Evolutionary conservation across 345 rosid species (phyloP).

Genomic region (Eutrema heterophyllum): DNA sequence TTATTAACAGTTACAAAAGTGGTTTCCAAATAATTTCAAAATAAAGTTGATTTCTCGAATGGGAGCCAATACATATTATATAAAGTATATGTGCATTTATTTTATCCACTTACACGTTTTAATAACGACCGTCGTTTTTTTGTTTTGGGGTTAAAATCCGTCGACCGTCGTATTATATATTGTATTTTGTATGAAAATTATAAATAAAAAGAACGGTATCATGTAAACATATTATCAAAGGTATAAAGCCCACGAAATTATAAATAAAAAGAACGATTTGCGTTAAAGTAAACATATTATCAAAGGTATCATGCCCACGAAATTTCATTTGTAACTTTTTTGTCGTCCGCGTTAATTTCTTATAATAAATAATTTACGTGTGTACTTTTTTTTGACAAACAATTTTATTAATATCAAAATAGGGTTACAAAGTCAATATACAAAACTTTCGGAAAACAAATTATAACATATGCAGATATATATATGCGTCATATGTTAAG

Average conservation of each 20-base stretch:
- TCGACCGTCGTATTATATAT: not conserved
- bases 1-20: slow-evolving; percentile 5
- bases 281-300: not conserved
- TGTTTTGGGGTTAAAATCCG: no score
- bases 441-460: no score
- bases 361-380: not conserved
- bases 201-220: not conserved
- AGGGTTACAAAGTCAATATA: no score
- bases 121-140: not conserved
- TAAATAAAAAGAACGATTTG: not conserved
- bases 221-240: not conserved
- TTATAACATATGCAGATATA: no score
- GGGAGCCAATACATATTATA: not conserved
- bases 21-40: slow-evolving; percentile 24
- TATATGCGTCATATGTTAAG: no score
- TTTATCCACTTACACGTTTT: slow-evolving; percentile 11
- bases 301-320: not conserved
- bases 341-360: not conserved
- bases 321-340: not conserved
- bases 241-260: no score
- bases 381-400: no score
- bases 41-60: slow-evolving; percentile 20
- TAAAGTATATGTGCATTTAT: slow-evolving; percentile 16
- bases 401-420: no score
- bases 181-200: not conserved